phyloP scores from a whole-genome alignment of 257 asterid genomes.

The Verbena officinalis region DNA sequence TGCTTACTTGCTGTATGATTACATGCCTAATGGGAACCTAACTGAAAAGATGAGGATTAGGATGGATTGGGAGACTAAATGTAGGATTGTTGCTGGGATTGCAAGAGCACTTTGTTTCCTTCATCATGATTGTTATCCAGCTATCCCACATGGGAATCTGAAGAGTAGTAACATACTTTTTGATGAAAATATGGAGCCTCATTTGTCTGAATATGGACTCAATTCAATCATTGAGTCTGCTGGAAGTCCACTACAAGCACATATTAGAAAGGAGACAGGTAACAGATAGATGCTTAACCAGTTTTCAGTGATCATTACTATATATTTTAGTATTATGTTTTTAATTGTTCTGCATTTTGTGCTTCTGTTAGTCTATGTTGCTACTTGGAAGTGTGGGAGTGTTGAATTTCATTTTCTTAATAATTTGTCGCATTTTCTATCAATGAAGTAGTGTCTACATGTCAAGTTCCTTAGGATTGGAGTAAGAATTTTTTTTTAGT shows the following conservation, averaged over 20 bases:
- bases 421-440: background rate
- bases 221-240: slow-evolving; percentile 42
- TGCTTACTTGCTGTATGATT: slow-evolving; percentile 81
- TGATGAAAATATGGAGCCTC: slow-evolving; percentile 93
- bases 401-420: background rate
- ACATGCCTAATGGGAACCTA: slow-evolving; percentile 68
- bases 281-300: slow-evolving; percentile 26
- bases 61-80: slow-evolving; percentile 72
- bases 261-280: slow-evolving; percentile 54
- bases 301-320: background rate
- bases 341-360: background rate
- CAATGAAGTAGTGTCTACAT: too few species aligned
- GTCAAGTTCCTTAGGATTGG: background rate
- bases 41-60: slow-evolving; percentile 55
- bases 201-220: slow-evolving; percentile 75
- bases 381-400: too few species aligned
- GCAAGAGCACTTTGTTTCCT: slow-evolving; percentile 79
- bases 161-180: slow-evolving; percentile 63
- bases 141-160: slow-evolving; percentile 83
- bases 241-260: slow-evolving; percentile 28
- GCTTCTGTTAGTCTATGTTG: background rate
- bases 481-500: too few species aligned
- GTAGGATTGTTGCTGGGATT: slow-evolving; percentile 57
- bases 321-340: slow-evolving; percentile 1
- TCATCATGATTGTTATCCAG: slow-evolving; percentile 79